phyloP scores from a whole-genome alignment of 1,139 yeast genomes.

The Yamadazyma kanchanaburiensis region DNA sequence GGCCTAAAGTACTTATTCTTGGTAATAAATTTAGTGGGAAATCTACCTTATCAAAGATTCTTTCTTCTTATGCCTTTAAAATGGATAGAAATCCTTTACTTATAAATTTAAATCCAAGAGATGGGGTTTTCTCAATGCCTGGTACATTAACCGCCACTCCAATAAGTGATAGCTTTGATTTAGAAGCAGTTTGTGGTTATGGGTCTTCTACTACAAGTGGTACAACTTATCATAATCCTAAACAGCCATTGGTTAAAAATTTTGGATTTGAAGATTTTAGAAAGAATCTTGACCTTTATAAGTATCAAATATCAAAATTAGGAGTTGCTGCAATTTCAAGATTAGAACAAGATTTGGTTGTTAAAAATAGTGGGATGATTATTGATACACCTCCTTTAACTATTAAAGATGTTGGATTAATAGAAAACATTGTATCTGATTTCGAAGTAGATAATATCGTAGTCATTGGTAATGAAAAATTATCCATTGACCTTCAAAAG shows the following conservation, averaged over 20 bases:
- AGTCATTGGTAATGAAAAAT: constrained; percentile 62
- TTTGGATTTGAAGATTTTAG: constrained; percentile 66
- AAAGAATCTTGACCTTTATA: constrained; percentile 62
- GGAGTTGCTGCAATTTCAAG: constrained; percentile 60
- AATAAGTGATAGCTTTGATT: constrained; percentile 74
- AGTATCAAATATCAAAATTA: constrained; percentile 51
- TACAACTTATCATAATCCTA: constrained; percentile 74
- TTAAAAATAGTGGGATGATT: constrained; percentile 58
- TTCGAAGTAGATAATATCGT: constrained; percentile 58
- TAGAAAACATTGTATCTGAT: constrained; percentile 59
- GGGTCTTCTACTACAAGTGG: constrained; percentile 86
- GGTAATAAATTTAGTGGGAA: constrained; percentile 81
- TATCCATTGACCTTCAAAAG: constrained; percentile 61
- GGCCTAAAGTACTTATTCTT: constrained; percentile 70
- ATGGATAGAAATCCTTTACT: constrained; percentile 61
- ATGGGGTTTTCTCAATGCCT: constrained; percentile 76
- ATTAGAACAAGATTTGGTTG: constrained; percentile 50
- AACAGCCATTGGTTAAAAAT: constrained; percentile 80
- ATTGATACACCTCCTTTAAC: constrained; percentile 78
- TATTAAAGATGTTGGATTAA: constrained; percentile 47
- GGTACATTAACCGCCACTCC: constrained; percentile 87
- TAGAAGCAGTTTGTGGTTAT: constrained; percentile 69
- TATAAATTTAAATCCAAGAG: constrained; percentile 81
- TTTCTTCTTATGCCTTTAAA: constrained; percentile 75
- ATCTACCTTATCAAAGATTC: constrained; percentile 65